phyloP scores from a whole-genome alignment of 176 grass and related monocot species.

The Carex littledalei region DNA sequence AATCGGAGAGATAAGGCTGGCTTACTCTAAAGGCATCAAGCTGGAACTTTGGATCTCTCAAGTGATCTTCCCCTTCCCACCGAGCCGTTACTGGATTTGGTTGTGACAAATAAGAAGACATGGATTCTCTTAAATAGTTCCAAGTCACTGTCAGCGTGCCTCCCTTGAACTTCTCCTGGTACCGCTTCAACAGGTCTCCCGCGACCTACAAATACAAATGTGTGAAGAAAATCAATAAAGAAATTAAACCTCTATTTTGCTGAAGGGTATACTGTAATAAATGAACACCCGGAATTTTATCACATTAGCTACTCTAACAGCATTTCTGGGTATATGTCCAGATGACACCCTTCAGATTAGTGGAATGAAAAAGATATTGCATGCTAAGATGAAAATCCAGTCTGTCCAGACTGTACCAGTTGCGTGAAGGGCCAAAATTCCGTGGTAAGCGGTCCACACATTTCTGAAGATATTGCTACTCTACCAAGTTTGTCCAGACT shows the following conservation, averaged over 20 bases:
- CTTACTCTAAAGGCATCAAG: conserved; percentile 94
- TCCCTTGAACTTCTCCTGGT: conserved; percentile 89
- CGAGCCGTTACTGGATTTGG: conserved; percentile 88
- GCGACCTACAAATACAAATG: conserved; percentile 61
- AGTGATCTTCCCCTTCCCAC: conserved; percentile 94
- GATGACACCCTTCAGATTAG: neutral
- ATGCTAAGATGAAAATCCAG: too few relatives aligned
- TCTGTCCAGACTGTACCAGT: too few relatives aligned
- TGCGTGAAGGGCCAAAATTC: too few relatives aligned
- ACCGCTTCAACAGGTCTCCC: conserved; percentile 85
- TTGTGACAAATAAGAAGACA: conserved; percentile 80
- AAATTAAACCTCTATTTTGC: neutral
- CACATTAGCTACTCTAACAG: neutral
- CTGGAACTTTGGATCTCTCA: conserved; percentile 91
- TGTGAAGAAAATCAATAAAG: neutral
- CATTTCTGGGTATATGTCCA: neutral
- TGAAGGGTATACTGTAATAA: neutral
- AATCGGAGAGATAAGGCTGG: neutral
- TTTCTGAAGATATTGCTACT: too few relatives aligned
- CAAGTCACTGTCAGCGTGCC: conserved; percentile 85
- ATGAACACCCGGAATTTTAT: neutral
- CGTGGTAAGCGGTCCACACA: too few relatives aligned
- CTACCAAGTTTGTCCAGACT: neutral
- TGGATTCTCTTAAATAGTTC: conserved; percentile 97
- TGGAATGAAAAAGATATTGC: neutral